These are phyloP conservation scores for Chiua virens DNA, from an alignment of 768 basidiomycete genomes.

Conservation along the genomic window DNA sequence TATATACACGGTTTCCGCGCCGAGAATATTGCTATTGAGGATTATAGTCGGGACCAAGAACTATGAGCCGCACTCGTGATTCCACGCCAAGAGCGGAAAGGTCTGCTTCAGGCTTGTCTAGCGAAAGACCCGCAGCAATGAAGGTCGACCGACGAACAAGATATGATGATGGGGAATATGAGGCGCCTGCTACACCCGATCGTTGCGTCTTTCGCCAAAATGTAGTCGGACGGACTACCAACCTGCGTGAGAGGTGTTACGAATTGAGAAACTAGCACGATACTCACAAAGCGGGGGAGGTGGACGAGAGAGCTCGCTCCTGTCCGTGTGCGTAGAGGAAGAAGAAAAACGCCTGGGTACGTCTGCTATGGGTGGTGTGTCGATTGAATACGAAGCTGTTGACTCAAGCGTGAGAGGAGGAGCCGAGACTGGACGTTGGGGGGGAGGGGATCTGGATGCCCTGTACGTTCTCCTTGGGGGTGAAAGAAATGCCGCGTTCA, in stretches of 20 bases:
- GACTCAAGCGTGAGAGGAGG: slow-evolving; percentile 17
- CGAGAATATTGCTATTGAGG: slow-evolving; percentile 13
- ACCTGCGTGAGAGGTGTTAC: background rate
- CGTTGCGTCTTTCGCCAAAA: slow-evolving; percentile 77
- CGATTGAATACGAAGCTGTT: background rate
- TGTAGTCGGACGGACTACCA: slow-evolving; percentile 74
- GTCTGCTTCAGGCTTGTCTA: slow-evolving; percentile 60
- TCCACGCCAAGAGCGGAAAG: slow-evolving; percentile 64
- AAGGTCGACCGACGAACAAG: slow-evolving; percentile 77
- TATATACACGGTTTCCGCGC: slow-evolving; percentile 16
- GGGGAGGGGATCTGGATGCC: slow-evolving; percentile 12
- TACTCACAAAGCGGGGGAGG: slow-evolving; percentile 65
- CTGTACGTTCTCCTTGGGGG: slow-evolving; percentile 31
- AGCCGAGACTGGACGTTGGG: slow-evolving; percentile 21
- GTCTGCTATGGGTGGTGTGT: slow-evolving; percentile 3
- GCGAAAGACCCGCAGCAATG: slow-evolving; percentile 70
- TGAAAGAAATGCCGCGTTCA: slow-evolving; percentile 23
- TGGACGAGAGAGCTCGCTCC: slow-evolving; percentile 52
- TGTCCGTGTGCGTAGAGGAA: slow-evolving; percentile 10
- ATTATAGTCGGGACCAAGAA: slow-evolving; percentile 39
- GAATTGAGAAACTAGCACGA: background rate
- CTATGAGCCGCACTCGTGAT: slow-evolving; percentile 46
- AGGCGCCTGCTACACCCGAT: slow-evolving; percentile 68
- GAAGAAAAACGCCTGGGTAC: slow-evolving; percentile 16
- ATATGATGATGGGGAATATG: slow-evolving; percentile 72